Evolutionary conservation across 2,329 filamentous ascomycete species (phyloP), one percentile per base, ranked within the genome.

Genomic region (Epichloe sibirici): DNA sequence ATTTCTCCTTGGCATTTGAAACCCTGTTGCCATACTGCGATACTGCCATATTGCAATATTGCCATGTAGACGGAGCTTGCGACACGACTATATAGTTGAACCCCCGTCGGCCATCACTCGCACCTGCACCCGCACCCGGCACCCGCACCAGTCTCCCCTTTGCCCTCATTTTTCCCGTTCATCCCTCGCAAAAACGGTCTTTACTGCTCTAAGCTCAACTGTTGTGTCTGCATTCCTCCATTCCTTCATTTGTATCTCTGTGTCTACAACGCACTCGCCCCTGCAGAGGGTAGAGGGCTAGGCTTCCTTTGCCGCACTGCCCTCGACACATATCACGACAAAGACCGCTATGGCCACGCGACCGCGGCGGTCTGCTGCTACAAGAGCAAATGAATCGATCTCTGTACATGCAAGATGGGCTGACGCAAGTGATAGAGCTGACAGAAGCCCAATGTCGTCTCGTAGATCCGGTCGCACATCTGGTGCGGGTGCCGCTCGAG

Each of bases 381-480:
- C 68, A 46, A 71, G 64, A 63, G 71, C 71, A 45, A 69, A 67
- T 50, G 68, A 72, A 57, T 67, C 66, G 52, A 72, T 74, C 58
- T 70, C 70, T 54, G 68, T 66, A 52, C 68, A 71, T 56, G 66
- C 67, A 53, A 68, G 61, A 63, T 68, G 66, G 66, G 66, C 68
- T 71, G 65, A 71, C 66, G 63, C 63, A 54, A 64, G 61, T 56
- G 67, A 68, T 58, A 67, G 61, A 56, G 55, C 51, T 46, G 65
- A 68, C 53, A 57, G 59, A 53, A 70, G 62, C 62, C 70, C 62
- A 63, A 78, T 79, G 75, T 74, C 76, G 48, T 72, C 75, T 52
- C 72, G 77, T 61, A 71, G 77, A 58, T 73, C 74, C 49, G 74
- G 74, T 59, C 71, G 75, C 62, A 68, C 65, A 58, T 70, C 66